Conservation (phyloP, 352 stramenopile species). For the Thalassiosira hispida region DNA sequence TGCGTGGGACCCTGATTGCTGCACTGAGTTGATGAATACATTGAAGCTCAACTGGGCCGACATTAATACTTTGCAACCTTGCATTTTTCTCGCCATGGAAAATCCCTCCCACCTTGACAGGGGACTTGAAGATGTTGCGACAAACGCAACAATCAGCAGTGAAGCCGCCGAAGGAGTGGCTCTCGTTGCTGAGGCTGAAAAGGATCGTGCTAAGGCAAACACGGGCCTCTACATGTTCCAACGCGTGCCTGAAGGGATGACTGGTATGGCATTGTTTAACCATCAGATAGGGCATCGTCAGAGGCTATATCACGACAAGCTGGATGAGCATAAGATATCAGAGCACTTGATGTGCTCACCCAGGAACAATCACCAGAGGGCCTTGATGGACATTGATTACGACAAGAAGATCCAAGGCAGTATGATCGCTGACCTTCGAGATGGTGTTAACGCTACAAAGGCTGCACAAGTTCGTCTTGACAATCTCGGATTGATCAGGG, state of each 20-base stretch:
- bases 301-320: not conserved
- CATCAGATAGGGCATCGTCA: conserved; percentile 3
- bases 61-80: conserved; percentile 5
- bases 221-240: not conserved
- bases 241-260: not conserved
- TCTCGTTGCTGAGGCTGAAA: not conserved
- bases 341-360: not conserved
- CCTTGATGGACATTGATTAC: conserved; percentile 12
- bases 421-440: not conserved
- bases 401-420: not conserved
- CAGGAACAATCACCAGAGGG: not conserved
- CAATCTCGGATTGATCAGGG: conserved; percentile 1
- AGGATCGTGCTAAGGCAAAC: not conserved
- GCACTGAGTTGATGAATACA: not conserved
- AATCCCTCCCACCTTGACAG: conserved; percentile 1
- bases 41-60: conserved; percentile 1
- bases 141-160: not conserved
- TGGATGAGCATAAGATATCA: conserved; percentile 12
- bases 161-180: not conserved
- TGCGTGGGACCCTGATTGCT: conserved; percentile 13
- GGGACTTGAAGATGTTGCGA: not conserved
- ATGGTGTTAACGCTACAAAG: not conserved
- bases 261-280: conserved; percentile 1
- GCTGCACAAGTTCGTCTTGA: conserved; percentile 7
- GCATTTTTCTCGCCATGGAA: conserved; percentile 18